Evolutionary conservation across 2,329 filamentous ascomycete genomes (phyloP), one percentile per base, ranked within the genome.

Genomic region (Zasmidium cellare): DNA sequence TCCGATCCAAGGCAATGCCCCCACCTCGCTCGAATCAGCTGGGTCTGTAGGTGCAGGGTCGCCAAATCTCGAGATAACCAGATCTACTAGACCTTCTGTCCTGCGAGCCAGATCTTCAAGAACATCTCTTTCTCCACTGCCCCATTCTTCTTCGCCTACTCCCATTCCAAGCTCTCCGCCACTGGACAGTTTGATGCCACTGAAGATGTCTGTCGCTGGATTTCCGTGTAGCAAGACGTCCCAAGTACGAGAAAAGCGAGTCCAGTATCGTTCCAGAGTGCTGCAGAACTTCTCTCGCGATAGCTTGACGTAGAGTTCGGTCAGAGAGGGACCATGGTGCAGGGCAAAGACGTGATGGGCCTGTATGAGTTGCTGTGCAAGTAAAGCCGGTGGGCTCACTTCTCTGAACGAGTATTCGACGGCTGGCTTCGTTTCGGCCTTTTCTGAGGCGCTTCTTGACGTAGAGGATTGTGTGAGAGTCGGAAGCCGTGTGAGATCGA

Each of bases 111-210:
- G 85, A n/a, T 91, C 91, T 73, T 97, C 93, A 1, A 99, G 79
- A 0, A 97, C 93, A 67, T 96, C 93, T 67, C 93, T 83, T 77
- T 97, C 93, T 28, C 92, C 92, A 71, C 93, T 97, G 3, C 93
- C 93, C 72, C 92, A 88, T 55, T 97, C 91, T 76, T 97, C 94
- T 72, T 97, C 94, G 18, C 94, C 94, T 1, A 97, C 94, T 0
- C 94, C 94, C 47, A 97, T 85, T 16, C 94, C 94, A 23, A 97
- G 83, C 75, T 97, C 93, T 18, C 94, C 93, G 31, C 91, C 92
- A 6, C 89, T 90, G 12, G 92, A 91, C 28, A 99, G 81, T 73
- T 96, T 96, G 70, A 96, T 86, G 5, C 90, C 92, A 11, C 88
- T 86, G 68, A 91, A 92, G 3, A 96, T 80, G 62, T 88, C 87